Evolutionary conservation across 2,329 filamentous ascomycete genomes (phyloP).

Genomic region (Metarhizium album): DNA sequence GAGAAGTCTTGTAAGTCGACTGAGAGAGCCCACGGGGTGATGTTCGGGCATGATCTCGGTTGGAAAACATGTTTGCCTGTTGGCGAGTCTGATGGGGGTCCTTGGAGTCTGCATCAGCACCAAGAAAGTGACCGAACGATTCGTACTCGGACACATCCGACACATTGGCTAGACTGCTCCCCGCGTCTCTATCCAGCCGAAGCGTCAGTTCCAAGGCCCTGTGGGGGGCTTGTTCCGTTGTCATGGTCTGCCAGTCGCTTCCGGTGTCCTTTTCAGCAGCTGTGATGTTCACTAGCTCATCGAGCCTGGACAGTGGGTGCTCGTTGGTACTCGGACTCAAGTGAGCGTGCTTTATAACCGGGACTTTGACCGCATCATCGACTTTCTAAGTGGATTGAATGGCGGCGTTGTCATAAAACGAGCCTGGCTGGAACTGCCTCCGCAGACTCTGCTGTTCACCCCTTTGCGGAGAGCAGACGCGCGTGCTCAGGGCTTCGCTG

Average conservation of each 20-base stretch:
- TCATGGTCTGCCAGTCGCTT: slow-evolving; percentile 27
- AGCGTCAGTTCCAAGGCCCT: slow-evolving; percentile 14
- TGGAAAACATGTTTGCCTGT: neutral
- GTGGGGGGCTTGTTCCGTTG: slow-evolving; percentile 17
- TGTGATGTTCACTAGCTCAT: slow-evolving; percentile 6
- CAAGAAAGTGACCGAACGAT: slow-evolving; percentile 5
- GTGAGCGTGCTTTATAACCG: slow-evolving; percentile 14
- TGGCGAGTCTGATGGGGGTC: slow-evolving; percentile 7
- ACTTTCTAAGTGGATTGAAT: slow-evolving; percentile 30
- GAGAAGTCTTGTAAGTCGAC: slow-evolving; percentile 11
- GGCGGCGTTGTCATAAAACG: slow-evolving; percentile 26
- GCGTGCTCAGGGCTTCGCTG: slow-evolving; percentile 7
- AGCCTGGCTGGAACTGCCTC: slow-evolving; percentile 6
- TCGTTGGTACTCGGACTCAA: neutral
- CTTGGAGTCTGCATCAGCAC: neutral
- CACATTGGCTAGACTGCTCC: slow-evolving; percentile 35
- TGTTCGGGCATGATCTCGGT: neutral
- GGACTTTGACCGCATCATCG: slow-evolving; percentile 27
- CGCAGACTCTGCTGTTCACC: neutral
- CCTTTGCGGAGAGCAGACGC: neutral
- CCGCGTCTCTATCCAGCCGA: slow-evolving; percentile 17
- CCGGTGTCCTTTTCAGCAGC: slow-evolving; percentile 10
- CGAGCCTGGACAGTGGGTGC: slow-evolving; percentile 6
- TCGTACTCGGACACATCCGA: slow-evolving; percentile 24
- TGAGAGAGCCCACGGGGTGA: slow-evolving; percentile 4